phyloP scores from a whole-genome alignment of 2,329 filamentous ascomycete species.

The Purpureocillium takamizusanense region DNA sequence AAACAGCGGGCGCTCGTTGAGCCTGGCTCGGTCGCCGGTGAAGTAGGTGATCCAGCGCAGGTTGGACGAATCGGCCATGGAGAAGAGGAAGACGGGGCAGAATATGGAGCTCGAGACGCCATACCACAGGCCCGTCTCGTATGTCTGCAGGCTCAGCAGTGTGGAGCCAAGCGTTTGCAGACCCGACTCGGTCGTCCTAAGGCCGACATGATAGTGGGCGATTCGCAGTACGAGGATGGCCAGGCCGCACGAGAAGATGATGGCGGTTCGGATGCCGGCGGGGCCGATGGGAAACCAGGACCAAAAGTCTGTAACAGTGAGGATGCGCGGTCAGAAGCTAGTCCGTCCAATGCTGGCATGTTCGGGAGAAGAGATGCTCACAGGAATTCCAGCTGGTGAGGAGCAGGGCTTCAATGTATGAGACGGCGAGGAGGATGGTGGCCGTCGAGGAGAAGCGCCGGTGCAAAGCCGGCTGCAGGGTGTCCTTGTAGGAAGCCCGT shows the following conservation, averaged over 20 bases:
- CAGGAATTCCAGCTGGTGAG: conserved; percentile 62
- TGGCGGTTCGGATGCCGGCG: conserved; percentile 62
- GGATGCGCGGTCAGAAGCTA: conserved; percentile 6
- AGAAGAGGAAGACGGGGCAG: conserved; percentile 72
- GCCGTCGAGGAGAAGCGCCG: conserved; percentile 76
- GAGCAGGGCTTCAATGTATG: conserved; percentile 63
- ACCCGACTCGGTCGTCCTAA: conserved; percentile 61
- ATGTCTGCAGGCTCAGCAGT: conserved; percentile 48
- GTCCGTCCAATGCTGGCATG: conserved; percentile 1
- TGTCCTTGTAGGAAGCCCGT: conserved; percentile 70
- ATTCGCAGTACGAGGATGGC: conserved; percentile 79
- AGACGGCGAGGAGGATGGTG: conserved; percentile 57
- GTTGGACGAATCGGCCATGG: conserved; percentile 47
- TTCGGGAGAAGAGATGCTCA: conserved; percentile 30
- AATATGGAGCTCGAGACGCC: conserved; percentile 69
- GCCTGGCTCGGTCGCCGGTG: conserved; percentile 59
- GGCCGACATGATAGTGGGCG: conserved; percentile 68
- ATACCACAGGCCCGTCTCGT: conserved; percentile 70
- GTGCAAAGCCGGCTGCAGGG: conserved; percentile 81
- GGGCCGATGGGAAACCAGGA: conserved; percentile 75
- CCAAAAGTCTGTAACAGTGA: conserved; percentile 57
- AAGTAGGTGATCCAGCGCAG: conserved; percentile 66
- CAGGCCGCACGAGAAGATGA: conserved; percentile 70
- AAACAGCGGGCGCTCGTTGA: conserved; percentile 85
- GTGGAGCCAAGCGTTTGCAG: conserved; percentile 54